phyloP scores from a whole-genome alignment of 495 filamentous ascomycete genomes.

The Glarea lozoyensis region DNA sequence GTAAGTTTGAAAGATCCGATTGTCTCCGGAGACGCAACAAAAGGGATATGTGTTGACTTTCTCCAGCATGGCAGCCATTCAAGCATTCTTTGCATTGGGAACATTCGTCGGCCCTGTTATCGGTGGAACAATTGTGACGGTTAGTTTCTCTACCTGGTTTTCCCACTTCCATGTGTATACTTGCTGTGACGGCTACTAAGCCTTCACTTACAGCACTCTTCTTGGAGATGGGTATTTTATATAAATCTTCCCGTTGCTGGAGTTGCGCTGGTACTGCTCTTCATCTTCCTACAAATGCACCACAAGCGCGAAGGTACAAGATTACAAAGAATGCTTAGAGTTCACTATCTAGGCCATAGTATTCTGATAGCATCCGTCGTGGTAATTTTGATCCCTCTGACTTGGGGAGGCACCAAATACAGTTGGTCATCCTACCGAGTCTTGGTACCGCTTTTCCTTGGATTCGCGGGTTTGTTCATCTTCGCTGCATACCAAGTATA shows the following conservation, averaged over 20 bases:
- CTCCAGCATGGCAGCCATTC: too few relatives aligned
- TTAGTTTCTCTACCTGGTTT: too few relatives aligned
- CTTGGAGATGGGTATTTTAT: slow-evolving; percentile 48
- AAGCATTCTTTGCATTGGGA: too few relatives aligned
- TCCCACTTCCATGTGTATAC: too few relatives aligned
- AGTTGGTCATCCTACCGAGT: slow-evolving; percentile 41
- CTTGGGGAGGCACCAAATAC: slow-evolving; percentile 43
- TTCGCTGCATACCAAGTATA: neutral
- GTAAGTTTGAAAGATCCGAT: too few relatives aligned
- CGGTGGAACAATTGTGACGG: slow-evolving; percentile 54
- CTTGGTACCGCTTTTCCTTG: neutral
- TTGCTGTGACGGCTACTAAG: too few relatives aligned
- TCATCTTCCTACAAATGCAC: slow-evolving; percentile 22
- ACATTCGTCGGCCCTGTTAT: slow-evolving; percentile 3
- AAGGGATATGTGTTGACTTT: too few relatives aligned
- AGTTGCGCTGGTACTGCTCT: slow-evolving; percentile 24
- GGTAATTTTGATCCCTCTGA: slow-evolving; percentile 39
- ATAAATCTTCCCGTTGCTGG: slow-evolving; percentile 17
- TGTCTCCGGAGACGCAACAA: too few relatives aligned
- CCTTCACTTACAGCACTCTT: slow-evolving; percentile 50
- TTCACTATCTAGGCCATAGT: slow-evolving; percentile 53
- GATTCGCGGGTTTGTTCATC: neutral
- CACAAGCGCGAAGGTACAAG: slow-evolving; percentile 22
- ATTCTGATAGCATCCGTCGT: slow-evolving; percentile 39
- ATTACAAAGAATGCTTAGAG: slow-evolving; percentile 31